Base-by-base conservation (phyloP, 306 rosid species). In the Trifolium pratense region DNA sequence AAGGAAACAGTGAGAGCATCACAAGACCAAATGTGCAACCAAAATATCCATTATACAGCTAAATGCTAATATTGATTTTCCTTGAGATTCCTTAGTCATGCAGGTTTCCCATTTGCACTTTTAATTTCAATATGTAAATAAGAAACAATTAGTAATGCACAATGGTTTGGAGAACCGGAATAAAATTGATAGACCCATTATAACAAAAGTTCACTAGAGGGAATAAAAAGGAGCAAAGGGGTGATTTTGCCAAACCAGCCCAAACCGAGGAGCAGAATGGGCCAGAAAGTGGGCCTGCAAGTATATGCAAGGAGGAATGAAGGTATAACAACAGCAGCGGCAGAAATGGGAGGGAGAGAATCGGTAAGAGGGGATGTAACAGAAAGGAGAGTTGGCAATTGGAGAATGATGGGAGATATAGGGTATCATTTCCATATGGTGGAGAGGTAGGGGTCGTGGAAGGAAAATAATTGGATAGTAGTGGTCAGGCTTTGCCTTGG, bases 1-100 rank as follows among this genome's bases (percentile, higher is more conserved):
- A 40, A 15, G 68, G 55, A 18, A 66, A 71, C 39, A 37, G 76
- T 17, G 21, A 68, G 40, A 82, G 56, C 45, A 62, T 45, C 45
- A 46, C 56, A 34, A 67, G 31, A 68, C 57, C 32, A 1, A 69
- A 71, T 53, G 70, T 32, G 73, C 65, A 21, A 73, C 53, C 67
- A 73, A 58, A 31, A 71, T 52, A 43, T 42, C 63, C 29, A 72
- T 18, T 52, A 17, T 53, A 61, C 18, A 77, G 53, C 61, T n/a
- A n/a, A n/a, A n/a, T n/a, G n/a, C n/a, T 62, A 20, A 68, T 59
- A 29, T 52, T 73, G 53, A 42, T 60, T 56, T 51, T 61, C 62
- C 13, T 49, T 39, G 18, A 73, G 23, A 72, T 66, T 21, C 31
- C 74, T 71, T 26, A 37, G 55, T 71, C 66, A 73, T 45, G 60